Percentiles rank a stretch among this genome's conserved stretches.
phyloP scores from a whole-genome alignment of 306 rosid genomes.

The Rosa persica region DNA sequence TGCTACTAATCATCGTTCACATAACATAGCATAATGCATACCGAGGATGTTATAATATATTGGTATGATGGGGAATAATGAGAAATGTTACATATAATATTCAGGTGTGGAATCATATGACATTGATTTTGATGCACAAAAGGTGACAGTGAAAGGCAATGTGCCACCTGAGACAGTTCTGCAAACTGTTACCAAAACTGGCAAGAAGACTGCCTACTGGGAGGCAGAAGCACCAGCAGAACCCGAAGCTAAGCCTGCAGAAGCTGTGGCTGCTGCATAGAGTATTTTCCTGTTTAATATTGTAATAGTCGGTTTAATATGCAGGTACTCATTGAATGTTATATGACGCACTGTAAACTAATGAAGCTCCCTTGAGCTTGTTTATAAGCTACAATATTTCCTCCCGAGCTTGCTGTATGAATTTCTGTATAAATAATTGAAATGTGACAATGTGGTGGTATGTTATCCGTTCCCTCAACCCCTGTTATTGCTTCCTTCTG shows the following conservation, averaged over 20 bases:
- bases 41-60: neutral
- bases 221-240: constrained; percentile 52
- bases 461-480: neutral
- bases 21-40: neutral
- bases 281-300: constrained; percentile 13
- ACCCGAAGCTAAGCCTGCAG: constrained; percentile 36
- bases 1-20: neutral
- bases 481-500: neutral
- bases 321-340: neutral
- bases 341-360: constrained; percentile 14
- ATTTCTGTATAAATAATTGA: constrained; percentile 23
- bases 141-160: constrained; percentile 89
- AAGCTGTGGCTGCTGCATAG: constrained; percentile 51
- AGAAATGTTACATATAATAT: constrained; percentile 10
- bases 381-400: constrained; percentile 29
- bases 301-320: constrained; percentile 20
- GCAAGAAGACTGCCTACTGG: constrained; percentile 87
- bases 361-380: constrained; percentile 21
- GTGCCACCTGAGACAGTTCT: constrained; percentile 65
- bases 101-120: constrained; percentile 91
- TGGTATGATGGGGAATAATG: constrained; percentile 1
- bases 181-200: constrained; percentile 78
- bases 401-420: constrained; percentile 21
- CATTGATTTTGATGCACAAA: constrained; percentile 79
- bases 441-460: neutral